Conservation (phyloP, 768 basidiomycete genomes). For the Cystobasidium ongulense region DNA sequence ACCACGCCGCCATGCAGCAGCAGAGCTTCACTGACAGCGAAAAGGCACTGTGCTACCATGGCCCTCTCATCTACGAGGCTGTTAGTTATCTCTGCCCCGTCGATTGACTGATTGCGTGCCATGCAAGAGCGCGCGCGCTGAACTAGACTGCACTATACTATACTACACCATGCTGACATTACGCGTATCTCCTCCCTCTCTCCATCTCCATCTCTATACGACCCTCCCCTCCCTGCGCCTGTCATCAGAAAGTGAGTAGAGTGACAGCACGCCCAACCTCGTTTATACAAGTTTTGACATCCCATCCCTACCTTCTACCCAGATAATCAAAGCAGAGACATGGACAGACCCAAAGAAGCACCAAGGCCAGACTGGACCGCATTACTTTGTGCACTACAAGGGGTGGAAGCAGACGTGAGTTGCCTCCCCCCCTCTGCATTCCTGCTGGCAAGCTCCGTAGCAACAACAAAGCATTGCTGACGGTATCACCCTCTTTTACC, state of each 20-base stretch:
- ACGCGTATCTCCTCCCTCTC: slow-evolving; percentile 1
- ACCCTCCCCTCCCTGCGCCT: neutral
- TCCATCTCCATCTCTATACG: neutral
- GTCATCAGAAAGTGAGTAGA: slow-evolving; percentile 6
- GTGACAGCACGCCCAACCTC: neutral
- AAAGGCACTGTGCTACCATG: slow-evolving; percentile 22
- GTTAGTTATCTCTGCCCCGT: slow-evolving; percentile 1
- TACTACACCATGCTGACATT: neutral
- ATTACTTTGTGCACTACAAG: slow-evolving; percentile 96
- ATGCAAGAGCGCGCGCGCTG: neutral
- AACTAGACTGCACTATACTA: neutral
- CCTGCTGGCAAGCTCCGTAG: no score
- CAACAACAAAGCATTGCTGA: neutral
- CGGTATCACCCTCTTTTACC: neutral
- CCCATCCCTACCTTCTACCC: neutral
- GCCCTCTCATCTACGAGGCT: slow-evolving; percentile 29
- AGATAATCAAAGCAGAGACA: slow-evolving; percentile 19
- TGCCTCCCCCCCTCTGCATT: slow-evolving; percentile 41
- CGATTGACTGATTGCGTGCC: neutral
- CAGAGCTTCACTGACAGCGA: slow-evolving; percentile 19
- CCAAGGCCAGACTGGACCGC: slow-evolving; percentile 52
- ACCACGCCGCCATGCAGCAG: slow-evolving; percentile 8
- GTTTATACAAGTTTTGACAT: neutral
- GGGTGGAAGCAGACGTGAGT: slow-evolving; percentile 95
- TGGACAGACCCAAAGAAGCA: slow-evolving; percentile 31